Percentiles rank a stretch among this genome's conserved stretches.
Evolutionary conservation across 768 basidiomycete species (phyloP).

Genomic region (Lyophyllum semitale): DNA sequence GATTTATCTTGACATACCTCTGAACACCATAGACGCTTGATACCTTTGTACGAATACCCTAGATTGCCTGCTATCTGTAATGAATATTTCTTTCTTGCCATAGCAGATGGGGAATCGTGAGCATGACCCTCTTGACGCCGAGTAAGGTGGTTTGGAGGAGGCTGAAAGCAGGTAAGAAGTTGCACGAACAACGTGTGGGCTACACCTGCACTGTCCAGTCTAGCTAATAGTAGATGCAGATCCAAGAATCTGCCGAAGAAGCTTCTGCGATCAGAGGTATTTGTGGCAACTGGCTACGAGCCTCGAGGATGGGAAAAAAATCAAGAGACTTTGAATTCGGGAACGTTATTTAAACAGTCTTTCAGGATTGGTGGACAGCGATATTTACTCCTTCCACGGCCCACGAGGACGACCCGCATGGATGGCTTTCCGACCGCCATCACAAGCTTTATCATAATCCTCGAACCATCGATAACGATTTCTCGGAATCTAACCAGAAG

Average conservation of each 20-base stretch:
- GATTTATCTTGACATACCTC: constrained; percentile 17
- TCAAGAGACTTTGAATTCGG: neutral
- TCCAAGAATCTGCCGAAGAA: neutral
- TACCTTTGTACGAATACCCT: constrained; percentile 11
- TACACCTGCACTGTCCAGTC: constrained; percentile 1
- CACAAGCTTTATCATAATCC: constrained; percentile 6
- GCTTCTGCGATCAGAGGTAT: constrained; percentile 8
- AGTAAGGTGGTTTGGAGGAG: neutral
- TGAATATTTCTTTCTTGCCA: constrained; percentile 6
- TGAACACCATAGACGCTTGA: constrained; percentile 7
- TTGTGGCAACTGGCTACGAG: neutral
- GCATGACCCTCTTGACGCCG: neutral
- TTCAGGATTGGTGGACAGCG: neutral
- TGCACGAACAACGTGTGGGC: constrained; percentile 10
- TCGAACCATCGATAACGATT: constrained; percentile 14
- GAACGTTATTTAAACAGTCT: constrained; percentile 8
- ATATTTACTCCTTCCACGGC: constrained; percentile 5
- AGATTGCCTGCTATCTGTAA: constrained; percentile 6
- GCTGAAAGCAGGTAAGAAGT: neutral
- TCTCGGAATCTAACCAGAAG: neutral
- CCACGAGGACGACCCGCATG: constrained; percentile 11
- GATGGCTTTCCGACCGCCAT: constrained; percentile 1
- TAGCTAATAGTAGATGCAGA: constrained; percentile 2
- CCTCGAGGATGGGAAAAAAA: constrained; percentile 1
- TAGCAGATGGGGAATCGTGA: neutral